Evolutionary conservation across 306 rosid genomes (phyloP), one percentile per base, ranked within the genome.

Genomic region (Notholithocarpus densiflorus): DNA sequence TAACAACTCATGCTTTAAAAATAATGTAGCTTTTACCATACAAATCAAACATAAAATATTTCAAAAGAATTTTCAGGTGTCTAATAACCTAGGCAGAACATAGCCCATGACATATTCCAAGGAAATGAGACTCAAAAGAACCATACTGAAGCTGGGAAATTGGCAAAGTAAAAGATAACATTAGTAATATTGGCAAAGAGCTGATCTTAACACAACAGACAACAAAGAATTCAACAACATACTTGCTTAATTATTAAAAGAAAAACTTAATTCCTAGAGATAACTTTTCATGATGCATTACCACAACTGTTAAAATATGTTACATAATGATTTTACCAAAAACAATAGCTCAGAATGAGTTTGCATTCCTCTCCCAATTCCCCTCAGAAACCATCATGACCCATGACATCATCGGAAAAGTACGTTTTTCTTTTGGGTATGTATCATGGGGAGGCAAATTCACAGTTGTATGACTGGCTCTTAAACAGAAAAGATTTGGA

Each of bases 1-100:
- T 70, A 76, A 65, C 45, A 59, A 52, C 48, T 59, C 65, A 37
- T 48, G 77, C 75, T 61, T 62, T 48, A 51, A 40, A 19, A 2
- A 43, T 17, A 48, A 71, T 56, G 54, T 24, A 76, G 17, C 34
- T 69, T 57, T 32, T 15, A 72, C 24, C 20, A 19, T 37, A 60
- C 12, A 76, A 5, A 27, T 51, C 37, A 73, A 80, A 77, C 74
- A 77, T 21, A 61, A 14, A 64, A 77, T 17, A 62, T 66, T 62
- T 12, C 23, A 65, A 5, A 68, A 31, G 26, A 19, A 7, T 48
- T 48, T 43, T 77, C 57, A 21, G 40, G 56, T 27, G 71, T 71
- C 37, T 18, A 32, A 64, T 14, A 68, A 17, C 76, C 60, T 13
- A 68, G 68, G 29, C 20, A 55, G 31, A 11, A 14, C 17, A 56